Evolutionary conservation across 192 early-diverging fungal genomes (phyloP).

Genomic region (Rhizoclosmatium globosum): DNA sequence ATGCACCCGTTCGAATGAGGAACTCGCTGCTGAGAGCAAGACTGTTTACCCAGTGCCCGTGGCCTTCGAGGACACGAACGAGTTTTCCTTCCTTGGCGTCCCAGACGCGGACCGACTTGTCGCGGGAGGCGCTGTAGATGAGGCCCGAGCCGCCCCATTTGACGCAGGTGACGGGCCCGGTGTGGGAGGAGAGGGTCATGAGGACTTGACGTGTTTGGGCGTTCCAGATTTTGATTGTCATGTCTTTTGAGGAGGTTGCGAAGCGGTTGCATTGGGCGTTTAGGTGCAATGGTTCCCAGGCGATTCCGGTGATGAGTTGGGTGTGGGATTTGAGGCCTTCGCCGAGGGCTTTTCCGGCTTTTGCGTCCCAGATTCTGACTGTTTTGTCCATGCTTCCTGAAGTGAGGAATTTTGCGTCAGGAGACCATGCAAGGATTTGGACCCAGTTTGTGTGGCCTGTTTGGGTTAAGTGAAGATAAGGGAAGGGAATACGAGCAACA

Average conservation of each 20-base stretch:
- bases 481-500: not conserved
- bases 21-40: constrained; percentile 92
- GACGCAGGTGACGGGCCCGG: constrained; percentile 90
- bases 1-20: constrained; percentile 87
- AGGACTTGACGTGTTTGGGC: constrained; percentile 74
- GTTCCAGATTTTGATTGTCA: constrained; percentile 95
- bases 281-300: constrained; percentile 93
- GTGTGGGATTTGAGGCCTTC: constrained; percentile 83
- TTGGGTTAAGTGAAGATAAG: not conserved
- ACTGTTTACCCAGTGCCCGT: constrained; percentile 98
- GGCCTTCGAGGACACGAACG: constrained; percentile 84
- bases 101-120: constrained; percentile 98
- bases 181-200: constrained; percentile 87
- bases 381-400: constrained; percentile 96
- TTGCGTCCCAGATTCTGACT: constrained; percentile 87
- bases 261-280: constrained; percentile 82
- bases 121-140: constrained; percentile 90
- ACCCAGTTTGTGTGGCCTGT: constrained; percentile 93
- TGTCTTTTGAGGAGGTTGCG: constrained; percentile 92
- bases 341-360: constrained; percentile 81
- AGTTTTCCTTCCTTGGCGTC: constrained; percentile 77
- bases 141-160: constrained; percentile 97
- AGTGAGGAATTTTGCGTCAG: constrained; percentile 83
- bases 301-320: constrained; percentile 88
- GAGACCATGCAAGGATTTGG: constrained; percentile 91